phyloP scores from a whole-genome alignment of 1,284 basidiomycete species.

The Malassezia obtusa region DNA sequence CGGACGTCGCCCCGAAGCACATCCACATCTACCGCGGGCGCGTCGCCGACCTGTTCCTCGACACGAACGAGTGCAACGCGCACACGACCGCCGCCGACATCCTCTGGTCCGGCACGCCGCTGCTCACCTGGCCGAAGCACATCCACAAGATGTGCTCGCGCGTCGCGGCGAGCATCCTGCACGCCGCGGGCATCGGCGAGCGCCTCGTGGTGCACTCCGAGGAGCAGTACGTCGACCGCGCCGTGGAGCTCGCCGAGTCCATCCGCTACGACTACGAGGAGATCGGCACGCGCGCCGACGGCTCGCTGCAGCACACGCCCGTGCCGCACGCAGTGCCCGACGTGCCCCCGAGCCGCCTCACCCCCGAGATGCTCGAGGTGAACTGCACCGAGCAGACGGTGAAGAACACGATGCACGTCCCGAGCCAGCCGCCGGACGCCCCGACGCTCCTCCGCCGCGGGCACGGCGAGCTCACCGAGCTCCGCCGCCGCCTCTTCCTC shows the following conservation, averaged over 20 bases:
- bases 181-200: slow-evolving; percentile 56
- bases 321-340: background rate
- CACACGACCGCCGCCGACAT: slow-evolving; percentile 59
- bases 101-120: slow-evolving; percentile 58
- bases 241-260: slow-evolving; percentile 52
- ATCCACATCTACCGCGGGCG: slow-evolving; percentile 55
- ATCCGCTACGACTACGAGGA: slow-evolving; percentile 44
- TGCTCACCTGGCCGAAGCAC: slow-evolving; percentile 57
- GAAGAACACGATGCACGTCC: background rate
- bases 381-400: slow-evolving; percentile 3
- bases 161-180: slow-evolving; percentile 56
- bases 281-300: background rate
- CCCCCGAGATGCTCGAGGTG: background rate
- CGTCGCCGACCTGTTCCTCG: slow-evolving; percentile 58
- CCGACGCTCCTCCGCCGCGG: slow-evolving; percentile 14
- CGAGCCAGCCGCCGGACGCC: background rate
- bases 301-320: background rate
- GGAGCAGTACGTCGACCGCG: slow-evolving; percentile 56
- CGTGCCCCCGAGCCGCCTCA: background rate
- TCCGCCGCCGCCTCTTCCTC: slow-evolving; percentile 51
- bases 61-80: slow-evolving; percentile 60
- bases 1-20: slow-evolving; percentile 56
- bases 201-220: slow-evolving; percentile 55
- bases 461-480: slow-evolving; percentile 19
- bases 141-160: slow-evolving; percentile 58